phyloP scores from a whole-genome alignment of 768 basidiomycete species.

The Strobilomyces echinocephalus region DNA sequence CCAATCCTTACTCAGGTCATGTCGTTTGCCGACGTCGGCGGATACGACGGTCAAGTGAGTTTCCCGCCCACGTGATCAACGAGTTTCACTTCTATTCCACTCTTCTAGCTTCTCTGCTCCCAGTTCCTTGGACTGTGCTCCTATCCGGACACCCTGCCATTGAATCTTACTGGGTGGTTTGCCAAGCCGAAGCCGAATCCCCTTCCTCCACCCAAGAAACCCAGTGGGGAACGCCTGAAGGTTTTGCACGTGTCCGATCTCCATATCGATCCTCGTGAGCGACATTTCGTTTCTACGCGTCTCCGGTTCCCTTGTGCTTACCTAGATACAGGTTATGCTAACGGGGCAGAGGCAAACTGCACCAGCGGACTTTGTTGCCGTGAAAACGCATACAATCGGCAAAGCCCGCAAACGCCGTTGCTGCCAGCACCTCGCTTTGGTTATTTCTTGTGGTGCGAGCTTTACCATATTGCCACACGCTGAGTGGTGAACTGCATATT shows the following conservation, averaged over 20 bases:
- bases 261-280: conserved; percentile 67
- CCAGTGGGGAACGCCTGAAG: conserved; percentile 62
- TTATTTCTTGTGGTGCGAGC: conserved; percentile 49
- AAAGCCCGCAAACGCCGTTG: conserved; percentile 47
- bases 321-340: conserved; percentile 51
- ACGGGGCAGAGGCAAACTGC: conserved; percentile 69
- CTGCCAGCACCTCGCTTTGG: conserved; percentile 67
- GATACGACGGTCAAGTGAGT: conserved; percentile 66
- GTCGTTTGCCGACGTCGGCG: conserved; percentile 65
- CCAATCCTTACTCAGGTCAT: conserved; percentile 66
- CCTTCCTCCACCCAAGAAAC: conserved; percentile 51
- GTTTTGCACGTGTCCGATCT: conserved; percentile 75
- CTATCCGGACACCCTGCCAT: conserved; percentile 50
- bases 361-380: conserved; percentile 65
- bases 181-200: conserved; percentile 71
- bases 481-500: neutral
- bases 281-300: neutral
- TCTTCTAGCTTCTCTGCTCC: conserved; percentile 49
- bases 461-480: neutral
- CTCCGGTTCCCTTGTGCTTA: conserved; percentile 1
- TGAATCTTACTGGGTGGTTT: conserved; percentile 69
- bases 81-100: neutral
- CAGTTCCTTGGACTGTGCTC: conserved; percentile 56
- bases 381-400: conserved; percentile 42
- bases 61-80: neutral